Conservation (phyloP, 2,329 filamentous ascomycete species). For the Pseudocercospora macadamiae region DNA sequence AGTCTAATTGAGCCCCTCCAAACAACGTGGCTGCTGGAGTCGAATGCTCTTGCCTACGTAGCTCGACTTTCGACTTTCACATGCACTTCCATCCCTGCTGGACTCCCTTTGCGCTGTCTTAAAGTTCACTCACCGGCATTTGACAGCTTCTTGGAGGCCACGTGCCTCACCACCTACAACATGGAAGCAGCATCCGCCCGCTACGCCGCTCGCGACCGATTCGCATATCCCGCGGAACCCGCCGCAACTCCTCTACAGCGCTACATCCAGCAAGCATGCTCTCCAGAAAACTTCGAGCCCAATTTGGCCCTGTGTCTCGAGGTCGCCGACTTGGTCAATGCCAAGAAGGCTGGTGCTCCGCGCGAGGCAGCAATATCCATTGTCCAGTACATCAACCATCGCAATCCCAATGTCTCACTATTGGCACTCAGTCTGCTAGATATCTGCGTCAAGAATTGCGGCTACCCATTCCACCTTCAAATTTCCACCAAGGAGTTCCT, state of each 20-base stretch:
- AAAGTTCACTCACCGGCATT: not conserved
- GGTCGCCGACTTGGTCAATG: constrained; percentile 94
- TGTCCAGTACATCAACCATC: constrained; percentile 92
- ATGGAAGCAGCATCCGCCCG: constrained; percentile 95
- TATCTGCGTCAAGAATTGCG: constrained; percentile 99
- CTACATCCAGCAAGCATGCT: constrained; percentile 95
- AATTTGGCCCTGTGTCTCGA: constrained; percentile 96
- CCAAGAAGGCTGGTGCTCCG: constrained; percentile 93
- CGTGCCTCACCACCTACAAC: not conserved
- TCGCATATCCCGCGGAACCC: constrained; percentile 77
- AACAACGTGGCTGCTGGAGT: not conserved
- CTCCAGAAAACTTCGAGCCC: constrained; percentile 95
- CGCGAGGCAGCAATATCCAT: constrained; percentile 93
- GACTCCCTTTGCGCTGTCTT: not conserved
- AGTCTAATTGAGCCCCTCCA: not conserved
- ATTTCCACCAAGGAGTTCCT: constrained; percentile 99
- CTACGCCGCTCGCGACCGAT: constrained; percentile 93
- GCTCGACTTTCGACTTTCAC: not conserved
- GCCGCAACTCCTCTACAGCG: constrained; percentile 86
- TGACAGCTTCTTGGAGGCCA: not conserved
- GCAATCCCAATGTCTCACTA: constrained; percentile 92
- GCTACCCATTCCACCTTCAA: constrained; percentile 97
- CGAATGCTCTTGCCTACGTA: constrained; percentile 1
- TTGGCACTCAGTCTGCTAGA: constrained; percentile 89
- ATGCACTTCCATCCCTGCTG: not conserved